Conservation (phyloP, 2,329 filamentous ascomycete genomes). For the Apiospora rasikravindrae region DNA sequence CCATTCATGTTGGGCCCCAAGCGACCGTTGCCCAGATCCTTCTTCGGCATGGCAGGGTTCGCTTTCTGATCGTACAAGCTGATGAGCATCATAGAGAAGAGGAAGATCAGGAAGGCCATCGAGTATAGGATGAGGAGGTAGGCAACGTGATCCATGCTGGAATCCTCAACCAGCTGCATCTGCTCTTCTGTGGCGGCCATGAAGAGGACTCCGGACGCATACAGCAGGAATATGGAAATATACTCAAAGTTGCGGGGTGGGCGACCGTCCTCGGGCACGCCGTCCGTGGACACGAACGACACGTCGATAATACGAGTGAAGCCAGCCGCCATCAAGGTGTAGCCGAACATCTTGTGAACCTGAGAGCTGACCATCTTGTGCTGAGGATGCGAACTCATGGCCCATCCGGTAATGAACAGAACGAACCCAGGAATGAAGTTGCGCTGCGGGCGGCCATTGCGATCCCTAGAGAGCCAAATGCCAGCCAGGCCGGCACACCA, state of each 20-base stretch:
- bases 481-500: conserved; percentile 93
- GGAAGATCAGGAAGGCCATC: conserved; percentile 86
- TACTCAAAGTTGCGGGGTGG: conserved; percentile 75
- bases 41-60: conserved; percentile 42
- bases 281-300: conserved; percentile 82
- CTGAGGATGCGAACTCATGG: conserved; percentile 92
- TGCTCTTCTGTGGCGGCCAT: conserved; percentile 98
- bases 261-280: conserved; percentile 68
- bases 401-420: conserved; percentile 91
- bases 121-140: conserved; percentile 94
- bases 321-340: conserved; percentile 91
- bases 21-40: conserved; percentile 45
- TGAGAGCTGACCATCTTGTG: conserved; percentile 81
- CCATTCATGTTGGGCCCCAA: conserved; percentile 41
- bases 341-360: conserved; percentile 89
- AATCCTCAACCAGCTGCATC: conserved; percentile 76
- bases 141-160: conserved; percentile 83
- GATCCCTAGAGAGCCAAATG: conserved; percentile 86
- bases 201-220: conserved; percentile 92
- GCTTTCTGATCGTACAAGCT: conserved; percentile 75
- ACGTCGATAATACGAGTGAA: conserved; percentile 87
- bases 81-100: conserved; percentile 88
- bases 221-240: conserved; percentile 76
- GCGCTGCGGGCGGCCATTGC: conserved; percentile 83
- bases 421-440: conserved; percentile 94